Evolutionary conservation across 768 basidiomycete species (phyloP), one percentile per base, ranked within the genome.

Genomic region (Termitomyces sp.): DNA sequence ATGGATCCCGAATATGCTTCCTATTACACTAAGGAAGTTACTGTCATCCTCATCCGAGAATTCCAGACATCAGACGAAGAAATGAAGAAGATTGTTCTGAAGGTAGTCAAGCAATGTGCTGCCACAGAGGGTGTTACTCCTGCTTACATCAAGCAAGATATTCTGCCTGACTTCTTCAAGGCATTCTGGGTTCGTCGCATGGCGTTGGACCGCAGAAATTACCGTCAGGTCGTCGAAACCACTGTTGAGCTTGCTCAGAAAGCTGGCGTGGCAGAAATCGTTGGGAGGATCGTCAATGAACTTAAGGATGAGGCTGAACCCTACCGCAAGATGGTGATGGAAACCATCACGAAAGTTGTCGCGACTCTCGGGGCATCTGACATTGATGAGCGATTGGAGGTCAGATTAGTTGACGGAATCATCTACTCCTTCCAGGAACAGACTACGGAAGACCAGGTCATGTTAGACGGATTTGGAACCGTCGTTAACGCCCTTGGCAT

Each of bases 351-450:
- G 22, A 96, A 97, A 71, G 97, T 99, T 47, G 81, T 99, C 50
- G 87, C 89, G 16, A 91, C 88, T 6, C 84, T 96, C 1, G 95
- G 97, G 51, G 95, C 96, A n/a, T 92, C 96, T 0, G 96, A 98
- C 68, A 91, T 98, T 50, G 97, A 98, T 68, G 96, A 98, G 74
- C 82, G 95, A 54, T 80, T 99, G 43, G 96, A 99, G 73, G 86
- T 95, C 32, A 84, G 92, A 56, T 84, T 99, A 13, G 92, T 98
- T 27, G 97, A 99, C 67, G 96, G 97, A 37, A 98, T 99, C 75
- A 98, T 98, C 74, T 98, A 96, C 70, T 89, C 97, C 16, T 99
- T 99, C 92, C 96, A 98, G 74, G 96, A 98, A 76, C 97, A 99
- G 72, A 98, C 96, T 2, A 92, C 94, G 8, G 97, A 99, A 72